Percentiles rank a stretch among this genome's conserved stretches.
Evolutionary conservation across 2,329 filamentous ascomycete species (phyloP).

Genomic region (Aspergillus sp.): DNA sequence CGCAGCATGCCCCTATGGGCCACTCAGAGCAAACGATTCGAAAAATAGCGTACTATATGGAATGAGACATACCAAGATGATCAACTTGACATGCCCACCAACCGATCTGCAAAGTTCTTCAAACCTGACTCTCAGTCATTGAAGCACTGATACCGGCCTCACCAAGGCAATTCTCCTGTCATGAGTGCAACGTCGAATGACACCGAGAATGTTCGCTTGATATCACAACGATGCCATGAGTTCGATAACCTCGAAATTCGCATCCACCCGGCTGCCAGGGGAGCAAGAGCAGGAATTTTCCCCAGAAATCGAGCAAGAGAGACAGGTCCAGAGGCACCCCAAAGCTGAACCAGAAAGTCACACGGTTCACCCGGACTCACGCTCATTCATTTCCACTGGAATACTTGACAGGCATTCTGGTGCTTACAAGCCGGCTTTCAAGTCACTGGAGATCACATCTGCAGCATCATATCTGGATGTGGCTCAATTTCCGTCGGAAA

Average conservation of each 20-base stretch:
- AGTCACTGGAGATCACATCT: conserved; percentile 35
- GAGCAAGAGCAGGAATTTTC: conserved; percentile 64
- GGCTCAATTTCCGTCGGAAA: conserved; percentile 28
- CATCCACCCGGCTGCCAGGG: conserved; percentile 23
- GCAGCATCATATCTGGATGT: conserved; percentile 31
- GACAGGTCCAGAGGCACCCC: conserved; percentile 47
- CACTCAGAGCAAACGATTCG: conserved; percentile 50
- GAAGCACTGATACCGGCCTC: neutral
- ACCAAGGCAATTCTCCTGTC: neutral
- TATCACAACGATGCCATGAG: conserved; percentile 31
- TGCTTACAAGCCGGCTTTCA: conserved; percentile 44
- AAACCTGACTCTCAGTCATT: conserved; percentile 32
- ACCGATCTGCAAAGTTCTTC: conserved; percentile 40
- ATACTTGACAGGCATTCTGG: conserved; percentile 14
- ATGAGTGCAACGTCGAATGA: neutral
- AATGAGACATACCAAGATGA: neutral
- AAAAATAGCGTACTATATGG: conserved; percentile 37
- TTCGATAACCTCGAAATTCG: conserved; percentile 42
- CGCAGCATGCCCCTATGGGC: conserved; percentile 58
- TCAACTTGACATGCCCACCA: conserved; percentile 10
- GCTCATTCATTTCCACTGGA: conserved; percentile 35
- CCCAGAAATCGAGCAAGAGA: conserved; percentile 57
- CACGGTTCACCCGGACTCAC: conserved; percentile 39
- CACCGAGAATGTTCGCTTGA: conserved; percentile 48
- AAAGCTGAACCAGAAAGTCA: conserved; percentile 37